These are phyloP conservation scores for Colletotrichum theobromicola DNA, from an alignment of 2,329 filamentous ascomycete species.

Conservation along the genomic window DNA sequence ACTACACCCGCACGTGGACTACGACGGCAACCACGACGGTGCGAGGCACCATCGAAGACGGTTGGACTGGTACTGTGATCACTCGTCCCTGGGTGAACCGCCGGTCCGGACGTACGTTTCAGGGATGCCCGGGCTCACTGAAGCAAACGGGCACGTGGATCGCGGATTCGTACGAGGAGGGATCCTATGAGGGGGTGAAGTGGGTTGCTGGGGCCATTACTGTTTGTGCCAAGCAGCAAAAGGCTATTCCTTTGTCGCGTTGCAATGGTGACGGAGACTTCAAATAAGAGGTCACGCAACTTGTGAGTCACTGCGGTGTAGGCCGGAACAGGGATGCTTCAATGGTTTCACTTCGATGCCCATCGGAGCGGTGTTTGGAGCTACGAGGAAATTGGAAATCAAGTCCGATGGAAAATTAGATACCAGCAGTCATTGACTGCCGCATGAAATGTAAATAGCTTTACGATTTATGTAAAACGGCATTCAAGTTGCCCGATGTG, in stretches of 20 bases:
- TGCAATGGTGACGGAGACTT: background rate
- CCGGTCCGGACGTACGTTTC: background rate
- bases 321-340: background rate
- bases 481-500: accelerated
- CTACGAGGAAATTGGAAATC: background rate
- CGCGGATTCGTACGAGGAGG: constrained; percentile 1
- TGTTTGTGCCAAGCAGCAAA: background rate
- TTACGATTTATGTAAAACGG: background rate
- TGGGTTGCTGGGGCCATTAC: constrained; percentile 9
- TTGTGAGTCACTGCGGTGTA: accelerated
- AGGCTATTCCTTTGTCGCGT: background rate
- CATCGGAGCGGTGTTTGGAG: too few species aligned
- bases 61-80: background rate
- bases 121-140: background rate
- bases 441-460: background rate
- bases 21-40: background rate
- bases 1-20: background rate
- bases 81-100: background rate
- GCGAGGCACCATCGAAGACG: background rate
- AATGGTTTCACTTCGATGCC: too few species aligned
- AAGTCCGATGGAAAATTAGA: accelerated
- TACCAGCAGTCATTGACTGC: accelerated
- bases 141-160: constrained; percentile 1
- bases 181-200: constrained; percentile 3
- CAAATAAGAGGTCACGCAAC: background rate